Base-by-base conservation (phyloP, 495 filamentous ascomycete genomes). In the Aspergillus cavernicola region DNA sequence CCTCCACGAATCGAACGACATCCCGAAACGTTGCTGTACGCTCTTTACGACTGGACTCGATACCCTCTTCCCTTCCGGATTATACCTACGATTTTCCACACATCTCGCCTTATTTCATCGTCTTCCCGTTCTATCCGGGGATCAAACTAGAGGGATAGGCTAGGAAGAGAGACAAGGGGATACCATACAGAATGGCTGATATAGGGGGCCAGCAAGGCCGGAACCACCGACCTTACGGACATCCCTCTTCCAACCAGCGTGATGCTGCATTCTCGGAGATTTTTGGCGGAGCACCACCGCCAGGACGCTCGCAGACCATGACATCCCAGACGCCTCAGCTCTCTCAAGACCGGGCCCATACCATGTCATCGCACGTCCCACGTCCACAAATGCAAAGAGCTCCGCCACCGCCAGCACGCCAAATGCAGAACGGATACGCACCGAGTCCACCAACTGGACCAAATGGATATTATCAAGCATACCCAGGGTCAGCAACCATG, bases 231-330 rank as follows among this genome's bases (percentile, higher is more conserved):
- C 80, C 81, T 55, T 87, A 89, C 68, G 86, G 83, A 55, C 80
- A 84, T 65, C 71, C 87, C 29, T 82, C 86, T 43, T 80, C 82
- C 65, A 78, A 80, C 61, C 89, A 95, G 70, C 85, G 93, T 72
- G 92, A 98, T 80, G 90, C 89, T 62, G 93, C 92, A 29, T 98
- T 95, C 70, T 89, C 88, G 50, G 89, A 91, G 72, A 99, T 99
- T 60, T 99, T 99, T 63, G 93, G 93, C 56, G 83, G 84, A 63
- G 82, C 88, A 43, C 89, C 88, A 41, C 89, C 88, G 32, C 88
- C 88, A 39, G 92, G 93, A 46, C 85, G 90, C 57, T 91, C 90
- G 39, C 89, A 90, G 53, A 91, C 88, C 5, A 90, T 91, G 87
- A 88, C 80, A 49, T 88, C 87, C 18, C 80, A 88, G 53, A 72